These are phyloP conservation scores for Tubosaeta sp. DNA, from an alignment of 768 basidiomycete genomes.

Conservation along the genomic window DNA sequence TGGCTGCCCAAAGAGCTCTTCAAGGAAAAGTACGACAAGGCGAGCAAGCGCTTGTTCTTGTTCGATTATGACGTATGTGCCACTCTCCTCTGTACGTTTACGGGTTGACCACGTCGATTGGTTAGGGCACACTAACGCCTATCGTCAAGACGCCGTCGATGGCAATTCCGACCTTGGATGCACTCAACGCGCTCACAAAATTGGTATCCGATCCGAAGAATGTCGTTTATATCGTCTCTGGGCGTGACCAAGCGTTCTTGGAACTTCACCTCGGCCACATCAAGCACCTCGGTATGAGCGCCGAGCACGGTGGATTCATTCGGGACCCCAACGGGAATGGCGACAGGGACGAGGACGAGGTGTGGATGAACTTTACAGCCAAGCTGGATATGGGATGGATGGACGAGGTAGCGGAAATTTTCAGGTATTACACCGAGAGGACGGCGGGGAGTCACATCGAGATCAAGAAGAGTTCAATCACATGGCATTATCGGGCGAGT, in stretches of 20 bases:
- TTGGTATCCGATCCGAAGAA: slow-evolving; percentile 82
- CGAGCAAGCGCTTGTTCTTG: slow-evolving; percentile 83
- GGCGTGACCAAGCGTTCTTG: slow-evolving; percentile 89
- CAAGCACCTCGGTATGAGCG: slow-evolving; percentile 78
- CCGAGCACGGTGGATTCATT: slow-evolving; percentile 95
- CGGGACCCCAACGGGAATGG: slow-evolving; percentile 47
- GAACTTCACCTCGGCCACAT: slow-evolving; percentile 89
- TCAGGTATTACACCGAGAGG: slow-evolving; percentile 93
- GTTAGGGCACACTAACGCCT: slow-evolving; percentile 89
- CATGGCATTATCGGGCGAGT: slow-evolving; percentile 92
- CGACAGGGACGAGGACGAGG: slow-evolving; percentile 20
- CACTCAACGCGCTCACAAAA: slow-evolving; percentile 67
- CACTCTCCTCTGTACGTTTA: neutral
- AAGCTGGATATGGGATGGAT: slow-evolving; percentile 97
- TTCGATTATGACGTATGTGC: slow-evolving; percentile 90
- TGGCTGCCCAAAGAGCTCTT: slow-evolving; percentile 66
- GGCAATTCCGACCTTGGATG: slow-evolving; percentile 73
- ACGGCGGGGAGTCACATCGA: slow-evolving; percentile 97
- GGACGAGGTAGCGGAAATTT: slow-evolving; percentile 91
- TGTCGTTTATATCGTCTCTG: slow-evolving; percentile 95
- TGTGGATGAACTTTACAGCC: slow-evolving; percentile 88
- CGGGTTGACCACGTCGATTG: neutral
- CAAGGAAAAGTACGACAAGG: slow-evolving; percentile 55
- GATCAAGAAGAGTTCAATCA: slow-evolving; percentile 95
- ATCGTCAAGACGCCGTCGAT: slow-evolving; percentile 93